Conservation (phyloP, 805 yeast species). For the Tetrapisispora fleetii region DNA sequence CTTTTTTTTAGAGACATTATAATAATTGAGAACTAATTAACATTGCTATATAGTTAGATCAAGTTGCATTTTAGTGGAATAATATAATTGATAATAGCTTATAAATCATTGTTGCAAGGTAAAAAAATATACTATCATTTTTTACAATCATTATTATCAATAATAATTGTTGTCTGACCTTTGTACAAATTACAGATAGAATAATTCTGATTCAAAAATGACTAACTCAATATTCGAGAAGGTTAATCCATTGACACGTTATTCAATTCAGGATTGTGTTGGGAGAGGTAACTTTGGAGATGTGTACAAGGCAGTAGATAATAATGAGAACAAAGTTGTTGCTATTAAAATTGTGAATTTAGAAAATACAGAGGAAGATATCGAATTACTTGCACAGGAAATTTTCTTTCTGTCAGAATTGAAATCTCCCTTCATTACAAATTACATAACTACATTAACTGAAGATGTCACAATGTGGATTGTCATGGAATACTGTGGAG, state of each 20-base stretch:
- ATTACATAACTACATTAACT: slow-evolving; percentile 53
- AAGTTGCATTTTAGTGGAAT: not conserved
- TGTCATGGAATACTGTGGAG: slow-evolving; percentile 92
- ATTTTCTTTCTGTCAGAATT: slow-evolving; percentile 63
- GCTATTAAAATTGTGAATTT: slow-evolving; percentile 84
- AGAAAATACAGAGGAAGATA: slow-evolving; percentile 70
- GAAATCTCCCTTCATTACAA: slow-evolving; percentile 57
- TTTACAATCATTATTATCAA: not conserved
- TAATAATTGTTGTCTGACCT: too few species aligned
- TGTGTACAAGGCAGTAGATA: slow-evolving; percentile 54
- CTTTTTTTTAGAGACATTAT: not conserved
- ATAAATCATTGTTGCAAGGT: not conserved
- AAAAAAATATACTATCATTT: too few species aligned
- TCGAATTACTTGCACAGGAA: slow-evolving; percentile 63
- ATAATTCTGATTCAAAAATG: not conserved
- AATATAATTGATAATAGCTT: not conserved
- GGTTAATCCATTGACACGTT: slow-evolving; percentile 21
- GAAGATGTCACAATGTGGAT: slow-evolving; percentile 70
- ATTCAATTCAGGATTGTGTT: slow-evolving; percentile 43
- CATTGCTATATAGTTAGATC: not conserved
- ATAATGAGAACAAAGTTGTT: slow-evolving; percentile 36
- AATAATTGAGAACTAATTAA: not conserved
- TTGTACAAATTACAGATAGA: not conserved
- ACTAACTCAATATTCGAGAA: not conserved
- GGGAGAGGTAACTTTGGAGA: slow-evolving; percentile 87